A percentile compares a stretch with the other conserved stretches of the same genome.
Evolutionary conservation across 2,329 filamentous ascomycete species (phyloP).

Genomic region (Trichoderma harzianum): DNA sequence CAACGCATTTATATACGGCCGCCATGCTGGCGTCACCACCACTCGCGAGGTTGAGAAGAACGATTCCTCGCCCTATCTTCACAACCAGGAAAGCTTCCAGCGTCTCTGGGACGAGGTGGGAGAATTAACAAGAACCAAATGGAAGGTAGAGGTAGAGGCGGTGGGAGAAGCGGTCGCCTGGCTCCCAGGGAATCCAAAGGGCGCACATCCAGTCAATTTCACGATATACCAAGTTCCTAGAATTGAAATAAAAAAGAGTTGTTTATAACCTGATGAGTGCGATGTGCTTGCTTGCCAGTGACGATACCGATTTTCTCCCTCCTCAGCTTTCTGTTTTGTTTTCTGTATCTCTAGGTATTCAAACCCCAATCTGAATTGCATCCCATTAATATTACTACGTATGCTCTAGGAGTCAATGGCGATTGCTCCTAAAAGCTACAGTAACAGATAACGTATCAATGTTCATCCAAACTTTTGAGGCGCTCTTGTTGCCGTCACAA

Average conservation of each 20-base stretch:
- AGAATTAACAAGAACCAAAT: conserved; percentile 44
- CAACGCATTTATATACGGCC: conserved; percentile 49
- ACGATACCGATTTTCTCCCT: neutral
- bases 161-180: conserved; percentile 25
- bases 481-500: neutral
- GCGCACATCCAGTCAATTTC: conserved; percentile 33
- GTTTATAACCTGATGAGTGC: neutral
- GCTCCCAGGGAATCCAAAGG: conserved; percentile 27
- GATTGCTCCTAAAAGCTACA: neutral
- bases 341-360: neutral
- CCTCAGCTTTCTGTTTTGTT: neutral
- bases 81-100: conserved; percentile 49
- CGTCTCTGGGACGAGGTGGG: conserved; percentile 54
- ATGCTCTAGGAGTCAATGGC: neutral
- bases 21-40: conserved; percentile 44
- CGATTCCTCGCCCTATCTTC: conserved; percentile 40
- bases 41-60: conserved; percentile 24
- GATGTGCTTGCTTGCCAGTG: neutral
- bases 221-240: conserved; percentile 35
- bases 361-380: neutral
- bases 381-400: neutral
- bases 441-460: no score
- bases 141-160: conserved; percentile 44
- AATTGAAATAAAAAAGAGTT: conserved; percentile 17
- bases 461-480: neutral